These are phyloP conservation scores for Calonectria hawksworthii DNA, from an alignment of 2,329 filamentous ascomycete species.

Conservation along the genomic window DNA sequence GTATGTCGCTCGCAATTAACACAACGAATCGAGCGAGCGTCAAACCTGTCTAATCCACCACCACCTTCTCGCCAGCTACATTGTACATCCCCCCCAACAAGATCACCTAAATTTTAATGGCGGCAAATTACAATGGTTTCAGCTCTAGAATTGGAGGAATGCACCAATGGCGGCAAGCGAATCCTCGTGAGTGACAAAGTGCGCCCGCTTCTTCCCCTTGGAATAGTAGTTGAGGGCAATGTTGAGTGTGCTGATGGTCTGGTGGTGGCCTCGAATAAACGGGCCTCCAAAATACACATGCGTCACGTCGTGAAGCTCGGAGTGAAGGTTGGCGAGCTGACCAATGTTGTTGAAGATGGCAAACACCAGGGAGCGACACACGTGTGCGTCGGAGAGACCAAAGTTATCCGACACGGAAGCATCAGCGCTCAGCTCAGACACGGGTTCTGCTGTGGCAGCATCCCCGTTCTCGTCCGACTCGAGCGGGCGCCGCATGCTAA, in stretches of 20 bases:
- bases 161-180: slow-evolving; percentile 95
- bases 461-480: slow-evolving; percentile 84
- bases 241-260: slow-evolving; percentile 97
- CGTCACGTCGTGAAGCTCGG: slow-evolving; percentile 90
- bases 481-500: slow-evolving; percentile 89
- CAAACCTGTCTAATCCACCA: not conserved
- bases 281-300: slow-evolving; percentile 98
- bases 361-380: slow-evolving; percentile 93
- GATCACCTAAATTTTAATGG: not conserved
- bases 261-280: slow-evolving; percentile 95
- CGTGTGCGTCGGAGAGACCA: slow-evolving; percentile 81
- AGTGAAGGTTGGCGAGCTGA: slow-evolving; percentile 97
- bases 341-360: slow-evolving; percentile 98
- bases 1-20: not conserved
- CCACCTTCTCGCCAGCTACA: not conserved
- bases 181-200: slow-evolving; percentile 95
- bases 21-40: not conserved
- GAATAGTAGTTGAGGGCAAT: slow-evolving; percentile 99
- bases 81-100: not conserved
- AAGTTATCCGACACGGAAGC: not conserved
- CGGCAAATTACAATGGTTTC: not conserved
- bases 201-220: slow-evolving; percentile 92
- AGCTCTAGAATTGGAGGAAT: slow-evolving; percentile 75
- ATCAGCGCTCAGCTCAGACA: slow-evolving; percentile 13
- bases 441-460: slow-evolving; percentile 66